Conservation (phyloP, 495 filamentous ascomycete genomes). For the Xylaria castorea region DNA sequence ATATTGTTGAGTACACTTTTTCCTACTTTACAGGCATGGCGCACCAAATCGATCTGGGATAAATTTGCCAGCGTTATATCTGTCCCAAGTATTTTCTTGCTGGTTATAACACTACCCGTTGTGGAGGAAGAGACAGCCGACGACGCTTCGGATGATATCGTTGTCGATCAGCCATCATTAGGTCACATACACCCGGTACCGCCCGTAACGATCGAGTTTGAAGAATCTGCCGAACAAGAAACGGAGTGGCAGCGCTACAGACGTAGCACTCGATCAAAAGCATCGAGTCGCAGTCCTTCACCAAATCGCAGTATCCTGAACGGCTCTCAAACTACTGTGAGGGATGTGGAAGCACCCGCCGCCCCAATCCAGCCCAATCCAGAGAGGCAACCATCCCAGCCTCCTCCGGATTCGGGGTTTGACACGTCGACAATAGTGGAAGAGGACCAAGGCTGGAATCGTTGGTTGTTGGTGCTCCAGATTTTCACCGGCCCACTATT, state of each 20-base stretch:
- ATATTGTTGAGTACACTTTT: slow-evolving; percentile 80
- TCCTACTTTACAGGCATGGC: slow-evolving; percentile 84
- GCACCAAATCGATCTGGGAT: slow-evolving; percentile 75
- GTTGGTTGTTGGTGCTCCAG: slow-evolving; percentile 87
- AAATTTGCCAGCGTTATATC: slow-evolving; percentile 79
- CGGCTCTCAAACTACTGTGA: neutral
- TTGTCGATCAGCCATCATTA: slow-evolving; percentile 38
- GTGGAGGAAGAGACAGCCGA: slow-evolving; percentile 67
- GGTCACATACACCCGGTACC: slow-evolving; percentile 38
- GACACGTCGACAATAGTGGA: slow-evolving; percentile 35
- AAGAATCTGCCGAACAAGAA: slow-evolving; percentile 41
- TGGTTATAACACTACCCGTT: slow-evolving; percentile 92
- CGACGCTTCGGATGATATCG: slow-evolving; percentile 56
- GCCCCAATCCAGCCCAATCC: slow-evolving; percentile 18
- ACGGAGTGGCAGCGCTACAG: slow-evolving; percentile 63
- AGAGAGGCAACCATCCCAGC: slow-evolving; percentile 33
- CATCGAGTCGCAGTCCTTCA: slow-evolving; percentile 39
- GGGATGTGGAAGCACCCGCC: neutral
- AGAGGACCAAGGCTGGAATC: slow-evolving; percentile 72
- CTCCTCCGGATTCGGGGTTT: slow-evolving; percentile 32
- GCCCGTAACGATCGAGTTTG: slow-evolving; percentile 41
- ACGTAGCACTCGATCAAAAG: slow-evolving; percentile 49
- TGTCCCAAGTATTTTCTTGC: slow-evolving; percentile 85
- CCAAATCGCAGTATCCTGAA: slow-evolving; percentile 31
- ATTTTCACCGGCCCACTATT: slow-evolving; percentile 89